phyloP scores from a whole-genome alignment of 352 stramenopile genomes.

The Phytopythium litorale region DNA sequence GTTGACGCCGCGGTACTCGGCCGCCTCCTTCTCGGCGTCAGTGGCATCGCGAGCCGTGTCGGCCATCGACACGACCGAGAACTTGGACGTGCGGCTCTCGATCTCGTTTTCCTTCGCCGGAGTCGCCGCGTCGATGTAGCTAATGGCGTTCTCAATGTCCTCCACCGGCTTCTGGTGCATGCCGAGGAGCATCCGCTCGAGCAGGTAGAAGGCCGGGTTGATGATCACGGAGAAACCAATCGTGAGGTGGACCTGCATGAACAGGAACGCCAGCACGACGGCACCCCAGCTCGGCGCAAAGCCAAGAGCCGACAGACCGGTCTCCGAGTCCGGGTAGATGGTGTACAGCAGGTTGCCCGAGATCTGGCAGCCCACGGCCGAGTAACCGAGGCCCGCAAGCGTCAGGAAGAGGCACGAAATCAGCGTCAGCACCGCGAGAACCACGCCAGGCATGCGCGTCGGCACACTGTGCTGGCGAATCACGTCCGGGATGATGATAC shows the following conservation, averaged over 20 bases:
- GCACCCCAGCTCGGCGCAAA: slow-evolving; percentile 10
- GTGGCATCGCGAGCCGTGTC: no score
- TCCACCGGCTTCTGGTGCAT: slow-evolving; percentile 45
- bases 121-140: neutral
- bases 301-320: neutral
- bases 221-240: slow-evolving; percentile 36
- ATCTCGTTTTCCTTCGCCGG: neutral
- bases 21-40: slow-evolving; percentile 6
- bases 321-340: slow-evolving; percentile 13
- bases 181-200: slow-evolving; percentile 8
- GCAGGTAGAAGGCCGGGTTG: slow-evolving; percentile 35
- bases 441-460: no score
- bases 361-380: slow-evolving; percentile 35
- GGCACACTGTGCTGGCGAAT: no score
- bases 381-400: slow-evolving; percentile 15
- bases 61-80: no score
- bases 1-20: slow-evolving; percentile 25
- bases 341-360: slow-evolving; percentile 49
- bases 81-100: no score
- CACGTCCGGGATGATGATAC: no score
- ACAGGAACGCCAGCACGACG: slow-evolving; percentile 34
- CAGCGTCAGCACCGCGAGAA: no score
- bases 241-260: slow-evolving; percentile 51
- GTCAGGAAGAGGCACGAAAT: no score
- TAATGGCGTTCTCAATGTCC: no score